A percentile compares a stretch with the other conserved stretches of the same genome.
These are phyloP conservation scores for Monosporascus sp. DNA, from an alignment of 2,329 filamentous ascomycete species.

Conservation along the genomic window DNA sequence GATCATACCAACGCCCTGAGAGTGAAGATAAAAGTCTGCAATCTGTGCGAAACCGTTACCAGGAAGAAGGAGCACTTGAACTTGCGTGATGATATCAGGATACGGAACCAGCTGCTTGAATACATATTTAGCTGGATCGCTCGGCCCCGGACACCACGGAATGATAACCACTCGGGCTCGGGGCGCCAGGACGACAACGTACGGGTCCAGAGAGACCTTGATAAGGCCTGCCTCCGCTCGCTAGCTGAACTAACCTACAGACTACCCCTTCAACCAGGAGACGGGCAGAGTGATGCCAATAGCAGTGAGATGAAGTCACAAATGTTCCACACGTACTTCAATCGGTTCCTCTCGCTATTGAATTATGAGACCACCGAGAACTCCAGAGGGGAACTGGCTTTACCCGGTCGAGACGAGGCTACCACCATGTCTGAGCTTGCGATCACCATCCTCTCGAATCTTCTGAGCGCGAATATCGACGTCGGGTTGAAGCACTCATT, in stretches of 20 bases:
- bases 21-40: slow-evolving; percentile 65
- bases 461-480: slow-evolving; percentile 66
- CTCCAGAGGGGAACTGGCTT: slow-evolving; percentile 35
- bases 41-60: slow-evolving; percentile 59
- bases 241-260: slow-evolving; percentile 63
- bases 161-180: slow-evolving; percentile 33
- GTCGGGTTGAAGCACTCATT: slow-evolving; percentile 65
- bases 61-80: slow-evolving; percentile 64
- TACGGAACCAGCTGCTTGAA: slow-evolving; percentile 63
- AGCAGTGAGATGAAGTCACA: slow-evolving; percentile 64
- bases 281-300: slow-evolving; percentile 60
- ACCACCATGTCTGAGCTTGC: slow-evolving; percentile 55
- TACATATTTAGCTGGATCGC: slow-evolving; percentile 66
- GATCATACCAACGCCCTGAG: slow-evolving; percentile 52
- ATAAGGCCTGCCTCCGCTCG: slow-evolving; percentile 59
- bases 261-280: slow-evolving; percentile 59
- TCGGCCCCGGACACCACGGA: slow-evolving; percentile 47
- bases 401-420: slow-evolving; percentile 46
- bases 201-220: slow-evolving; percentile 59
- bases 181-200: slow-evolving; percentile 51
- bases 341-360: slow-evolving; percentile 60
- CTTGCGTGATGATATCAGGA: slow-evolving; percentile 61
- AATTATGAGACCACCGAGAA: slow-evolving; percentile 49
- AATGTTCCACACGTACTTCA: slow-evolving; percentile 69
- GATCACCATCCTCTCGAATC: slow-evolving; percentile 63